Conservation (phyloP, 2,329 filamentous ascomycete genomes). For the Colletotrichum sansevieriae region DNA sequence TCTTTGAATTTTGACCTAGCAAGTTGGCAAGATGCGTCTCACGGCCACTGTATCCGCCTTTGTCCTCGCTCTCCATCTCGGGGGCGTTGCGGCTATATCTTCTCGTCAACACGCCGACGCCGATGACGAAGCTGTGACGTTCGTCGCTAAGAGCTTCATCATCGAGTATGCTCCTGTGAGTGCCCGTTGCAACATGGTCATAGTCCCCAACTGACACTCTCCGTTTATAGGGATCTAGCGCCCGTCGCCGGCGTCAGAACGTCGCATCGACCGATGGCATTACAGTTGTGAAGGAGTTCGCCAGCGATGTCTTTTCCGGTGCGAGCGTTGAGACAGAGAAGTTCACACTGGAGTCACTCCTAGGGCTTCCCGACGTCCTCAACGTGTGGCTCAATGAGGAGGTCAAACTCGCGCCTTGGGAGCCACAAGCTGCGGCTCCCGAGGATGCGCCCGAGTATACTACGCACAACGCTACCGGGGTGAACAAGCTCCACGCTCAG, state of each 20-base stretch:
- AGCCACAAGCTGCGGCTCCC: slow-evolving; percentile 29
- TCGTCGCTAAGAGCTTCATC: slow-evolving; percentile 44
- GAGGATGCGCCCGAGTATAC: slow-evolving; percentile 46
- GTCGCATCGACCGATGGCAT: slow-evolving; percentile 42
- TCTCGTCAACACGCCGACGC: slow-evolving; percentile 21
- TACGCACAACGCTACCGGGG: slow-evolving; percentile 54
- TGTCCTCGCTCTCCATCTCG: slow-evolving; percentile 35
- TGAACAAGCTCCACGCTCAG: slow-evolving; percentile 53
- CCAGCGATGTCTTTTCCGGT: slow-evolving; percentile 47
- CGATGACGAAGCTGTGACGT: background rate
- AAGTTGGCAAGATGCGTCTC: slow-evolving; percentile 39
- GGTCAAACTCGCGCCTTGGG: slow-evolving; percentile 41
- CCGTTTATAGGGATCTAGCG: slow-evolving; percentile 20
- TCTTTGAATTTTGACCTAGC: slow-evolving; percentile 9
- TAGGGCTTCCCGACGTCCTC: slow-evolving; percentile 47
- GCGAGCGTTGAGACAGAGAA: slow-evolving; percentile 48
- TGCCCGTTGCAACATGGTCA: slow-evolving; percentile 31
- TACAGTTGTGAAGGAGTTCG: slow-evolving; percentile 46
- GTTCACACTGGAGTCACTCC: slow-evolving; percentile 51
- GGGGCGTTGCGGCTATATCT: slow-evolving; percentile 24
- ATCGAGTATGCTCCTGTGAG: slow-evolving; percentile 44
- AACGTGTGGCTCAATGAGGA: slow-evolving; percentile 52
- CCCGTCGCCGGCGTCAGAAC: slow-evolving; percentile 42
- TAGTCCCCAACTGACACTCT: slow-evolving; percentile 26
- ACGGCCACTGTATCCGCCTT: slow-evolving; percentile 37